Evolutionary conservation across 805 yeast genomes (phyloP).

Genomic region (Saturnispora gosingensis): DNA sequence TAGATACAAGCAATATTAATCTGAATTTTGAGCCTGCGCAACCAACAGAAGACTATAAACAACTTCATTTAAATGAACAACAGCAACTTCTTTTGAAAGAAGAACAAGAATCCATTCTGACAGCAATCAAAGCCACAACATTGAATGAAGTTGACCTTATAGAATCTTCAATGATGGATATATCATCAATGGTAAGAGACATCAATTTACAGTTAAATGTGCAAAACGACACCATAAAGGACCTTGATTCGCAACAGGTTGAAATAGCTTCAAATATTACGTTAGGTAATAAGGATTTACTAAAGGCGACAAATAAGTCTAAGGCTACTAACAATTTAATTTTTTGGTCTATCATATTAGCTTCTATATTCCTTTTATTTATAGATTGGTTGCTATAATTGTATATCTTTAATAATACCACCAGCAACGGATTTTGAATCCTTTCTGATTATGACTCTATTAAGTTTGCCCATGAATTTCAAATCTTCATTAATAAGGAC

Average conservation of each 20-base stretch:
- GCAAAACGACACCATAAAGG: constrained; percentile 63
- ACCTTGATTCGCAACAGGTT: constrained; percentile 56
- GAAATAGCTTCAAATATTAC: constrained; percentile 55
- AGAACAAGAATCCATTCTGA: constrained; percentile 48
- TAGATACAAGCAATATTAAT: constrained; percentile 17
- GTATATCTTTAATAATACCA: constrained; percentile 16
- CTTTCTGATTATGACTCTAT: constrained; percentile 60
- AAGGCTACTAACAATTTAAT: constrained; percentile 52
- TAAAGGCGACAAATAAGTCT: constrained; percentile 58
- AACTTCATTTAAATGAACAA: constrained; percentile 32
- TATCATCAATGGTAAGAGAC: constrained; percentile 66
- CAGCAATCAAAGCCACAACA: constrained; percentile 50
- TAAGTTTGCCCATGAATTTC: constrained; percentile 28
- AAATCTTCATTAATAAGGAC: background rate
- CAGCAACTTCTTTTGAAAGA: constrained; percentile 48
- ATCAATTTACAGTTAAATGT: constrained; percentile 60
- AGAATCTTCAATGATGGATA: constrained; percentile 58
- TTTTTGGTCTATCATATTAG: constrained; percentile 42
- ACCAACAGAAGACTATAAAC: constrained; percentile 26
- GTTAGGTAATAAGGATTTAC: constrained; percentile 62
- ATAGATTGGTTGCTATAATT: constrained; percentile 35
- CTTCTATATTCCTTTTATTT: constrained; percentile 48
- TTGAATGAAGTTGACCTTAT: constrained; percentile 50
- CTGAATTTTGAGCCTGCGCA: constrained; percentile 9
- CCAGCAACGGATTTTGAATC: constrained; percentile 65